Percentiles rank a stretch among this genome's conserved stretches.
Conservation (phyloP, 1,139 yeast species). For the Geotrichum bryndzae region DNA sequence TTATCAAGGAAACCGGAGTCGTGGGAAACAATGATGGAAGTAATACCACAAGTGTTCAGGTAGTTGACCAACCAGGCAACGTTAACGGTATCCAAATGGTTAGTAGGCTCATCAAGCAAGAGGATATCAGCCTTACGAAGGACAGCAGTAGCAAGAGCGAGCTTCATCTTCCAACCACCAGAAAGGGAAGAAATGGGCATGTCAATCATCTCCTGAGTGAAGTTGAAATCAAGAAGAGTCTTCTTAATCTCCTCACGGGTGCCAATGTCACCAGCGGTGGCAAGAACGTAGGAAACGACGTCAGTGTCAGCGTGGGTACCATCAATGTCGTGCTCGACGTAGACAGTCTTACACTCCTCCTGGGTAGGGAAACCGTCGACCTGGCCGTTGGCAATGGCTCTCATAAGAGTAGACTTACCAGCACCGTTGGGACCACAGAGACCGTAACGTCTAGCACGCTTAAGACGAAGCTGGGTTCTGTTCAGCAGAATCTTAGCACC, state of each 20-base stretch:
- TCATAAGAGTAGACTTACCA: constrained; percentile 99
- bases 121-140: constrained; percentile 97
- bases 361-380: constrained; percentile 99
- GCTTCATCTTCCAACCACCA: constrained; percentile 99
- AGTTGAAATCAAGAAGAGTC: constrained; percentile 75
- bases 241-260: constrained; percentile 66
- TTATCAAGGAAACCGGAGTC: constrained; percentile 99
- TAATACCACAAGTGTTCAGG: constrained; percentile 96
- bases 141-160: constrained; percentile 98
- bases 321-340: constrained; percentile 99
- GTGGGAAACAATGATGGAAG: constrained; percentile 97
- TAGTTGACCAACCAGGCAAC: constrained; percentile 99
- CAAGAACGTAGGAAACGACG: constrained; percentile 83
- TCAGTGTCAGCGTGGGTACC: constrained; percentile 96
- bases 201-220: constrained; percentile 83
- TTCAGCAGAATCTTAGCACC: constrained; percentile 99
- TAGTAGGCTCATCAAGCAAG: constrained; percentile 98
- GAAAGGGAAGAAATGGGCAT: constrained; percentile 95
- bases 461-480: constrained; percentile 98
- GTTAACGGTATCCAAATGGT: constrained; percentile 98
- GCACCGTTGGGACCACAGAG: constrained; percentile 99
- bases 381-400: constrained; percentile 99
- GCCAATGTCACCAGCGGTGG: constrained; percentile 55
- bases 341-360: constrained; percentile 96
- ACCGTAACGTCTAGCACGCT: constrained; percentile 99